These are phyloP conservation scores for Takashimella tepidaria DNA, from an alignment of 1,284 basidiomycete genomes.

Conservation along the genomic window DNA sequence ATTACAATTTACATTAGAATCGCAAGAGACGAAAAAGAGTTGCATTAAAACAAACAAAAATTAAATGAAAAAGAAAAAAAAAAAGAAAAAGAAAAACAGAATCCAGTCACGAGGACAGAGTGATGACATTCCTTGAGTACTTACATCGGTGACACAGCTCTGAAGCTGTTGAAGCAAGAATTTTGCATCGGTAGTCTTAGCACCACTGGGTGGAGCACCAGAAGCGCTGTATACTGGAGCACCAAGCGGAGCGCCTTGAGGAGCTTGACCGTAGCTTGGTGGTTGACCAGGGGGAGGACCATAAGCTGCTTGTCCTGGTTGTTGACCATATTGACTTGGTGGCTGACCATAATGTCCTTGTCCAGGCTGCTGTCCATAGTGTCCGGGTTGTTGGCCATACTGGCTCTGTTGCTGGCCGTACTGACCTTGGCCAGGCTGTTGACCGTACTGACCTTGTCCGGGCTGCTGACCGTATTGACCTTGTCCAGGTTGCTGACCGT, in stretches of 20 bases:
- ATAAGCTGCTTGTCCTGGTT: conserved; percentile 22
- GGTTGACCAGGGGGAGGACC: conserved; percentile 17
- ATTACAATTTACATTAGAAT: background rate
- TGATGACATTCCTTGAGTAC: no score
- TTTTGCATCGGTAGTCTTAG: conserved; percentile 22
- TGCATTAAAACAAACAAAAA: background rate
- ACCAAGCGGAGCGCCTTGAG: conserved; percentile 18
- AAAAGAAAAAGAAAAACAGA: no score
- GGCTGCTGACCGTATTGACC: conserved; percentile 4
- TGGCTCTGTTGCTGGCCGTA: conserved; percentile 17
- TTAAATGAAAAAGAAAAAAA: no score
- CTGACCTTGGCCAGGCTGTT: conserved; percentile 4
- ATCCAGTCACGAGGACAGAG: no score
- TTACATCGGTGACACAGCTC: conserved; percentile 48
- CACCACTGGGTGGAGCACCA: conserved; percentile 14
- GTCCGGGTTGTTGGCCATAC: conserved; percentile 12
- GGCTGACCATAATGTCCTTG: conserved; percentile 13
- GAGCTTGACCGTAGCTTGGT: conserved; percentile 14
- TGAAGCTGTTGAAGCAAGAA: conserved; percentile 33
- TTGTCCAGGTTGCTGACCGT: conserved; percentile 7
- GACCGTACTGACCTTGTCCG: conserved; percentile 1
- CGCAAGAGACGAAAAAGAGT: no score
- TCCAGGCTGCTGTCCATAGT: conserved; percentile 9
- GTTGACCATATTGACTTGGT: conserved; percentile 22
- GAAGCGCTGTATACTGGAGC: conserved; percentile 16